Conservation (phyloP, 75 land plant genomes). For the Cunninghamia lanceolata region DNA sequence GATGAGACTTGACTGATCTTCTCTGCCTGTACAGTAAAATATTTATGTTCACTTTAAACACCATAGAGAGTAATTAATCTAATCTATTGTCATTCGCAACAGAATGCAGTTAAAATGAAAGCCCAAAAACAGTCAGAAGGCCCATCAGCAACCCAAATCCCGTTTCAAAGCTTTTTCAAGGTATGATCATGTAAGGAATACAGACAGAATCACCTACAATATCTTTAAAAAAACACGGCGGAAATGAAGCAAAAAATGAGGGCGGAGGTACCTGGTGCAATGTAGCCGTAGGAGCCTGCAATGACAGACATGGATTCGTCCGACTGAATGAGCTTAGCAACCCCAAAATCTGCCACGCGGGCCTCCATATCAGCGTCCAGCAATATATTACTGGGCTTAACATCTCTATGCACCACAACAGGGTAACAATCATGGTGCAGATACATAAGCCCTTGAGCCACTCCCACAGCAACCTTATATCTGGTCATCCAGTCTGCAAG, state of each 20-base stretch:
- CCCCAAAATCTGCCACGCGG: conserved; percentile 89
- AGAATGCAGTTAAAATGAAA: background rate
- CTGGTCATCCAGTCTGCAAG: conserved; percentile 65
- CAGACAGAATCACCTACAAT: background rate
- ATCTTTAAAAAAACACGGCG: background rate
- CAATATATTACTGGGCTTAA: conserved; percentile 82
- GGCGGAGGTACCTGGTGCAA: conserved; percentile 71
- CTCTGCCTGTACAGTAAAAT: background rate
- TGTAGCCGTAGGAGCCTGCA: conserved; percentile 94
- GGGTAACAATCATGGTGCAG: conserved; percentile 91
- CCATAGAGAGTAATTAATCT: too few species aligned
- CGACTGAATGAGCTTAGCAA: conserved; percentile 72
- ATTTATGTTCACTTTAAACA: too few species aligned
- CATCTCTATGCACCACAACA: conserved; percentile 76
- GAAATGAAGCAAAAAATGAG: background rate
- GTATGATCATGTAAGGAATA: background rate
- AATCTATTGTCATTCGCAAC: too few species aligned
- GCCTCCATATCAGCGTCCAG: conserved; percentile 89
- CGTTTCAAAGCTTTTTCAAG: background rate
- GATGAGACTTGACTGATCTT: background rate
- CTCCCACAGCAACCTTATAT: conserved; percentile 76
- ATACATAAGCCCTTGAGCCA: conserved; percentile 82
- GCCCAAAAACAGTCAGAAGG: background rate
- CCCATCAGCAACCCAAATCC: background rate
- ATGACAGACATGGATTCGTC: conserved; percentile 82